Conservation (phyloP, 1,284 basidiomycete species). For the Pisolithus thermaeus region DNA sequence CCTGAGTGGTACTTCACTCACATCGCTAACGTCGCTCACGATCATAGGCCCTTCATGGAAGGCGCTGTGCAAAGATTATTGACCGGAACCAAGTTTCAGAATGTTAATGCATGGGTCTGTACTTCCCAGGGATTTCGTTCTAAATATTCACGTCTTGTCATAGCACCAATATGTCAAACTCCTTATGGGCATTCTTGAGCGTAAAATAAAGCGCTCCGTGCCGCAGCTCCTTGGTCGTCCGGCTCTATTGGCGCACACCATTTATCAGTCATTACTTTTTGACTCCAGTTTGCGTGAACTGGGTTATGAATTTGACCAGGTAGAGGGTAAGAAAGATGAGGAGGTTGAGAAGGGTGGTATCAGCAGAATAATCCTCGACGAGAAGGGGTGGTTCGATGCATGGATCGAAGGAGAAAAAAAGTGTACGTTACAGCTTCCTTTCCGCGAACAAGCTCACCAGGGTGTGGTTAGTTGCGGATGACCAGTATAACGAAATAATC, state of each 20-base stretch:
- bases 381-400: slow-evolving; percentile 82
- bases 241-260: slow-evolving; percentile 90
- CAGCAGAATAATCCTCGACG: slow-evolving; percentile 76
- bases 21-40: slow-evolving; percentile 77
- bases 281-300: slow-evolving; percentile 78
- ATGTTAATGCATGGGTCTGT: slow-evolving; percentile 71
- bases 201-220: slow-evolving; percentile 71
- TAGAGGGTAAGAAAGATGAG: slow-evolving; percentile 39
- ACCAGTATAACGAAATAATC: slow-evolving; percentile 80
- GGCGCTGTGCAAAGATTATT: slow-evolving; percentile 72
- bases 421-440: slow-evolving; percentile 52
- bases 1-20: slow-evolving; percentile 98
- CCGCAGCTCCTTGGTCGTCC: slow-evolving; percentile 75
- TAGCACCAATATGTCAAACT: slow-evolving; percentile 78
- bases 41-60: slow-evolving; percentile 77
- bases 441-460: not conserved
- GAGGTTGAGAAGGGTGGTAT: slow-evolving; percentile 65
- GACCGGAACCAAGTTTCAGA: slow-evolving; percentile 52
- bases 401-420: slow-evolving; percentile 87
- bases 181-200: slow-evolving; percentile 62
- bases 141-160: slow-evolving; percentile 5
- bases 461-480: slow-evolving; percentile 57
- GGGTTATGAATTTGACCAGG: slow-evolving; percentile 52
- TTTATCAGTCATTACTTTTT: slow-evolving; percentile 88
- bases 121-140: not conserved